Base-by-base conservation (phyloP, 345 rosid species). In the Gossypium ekmanianum region DNA sequence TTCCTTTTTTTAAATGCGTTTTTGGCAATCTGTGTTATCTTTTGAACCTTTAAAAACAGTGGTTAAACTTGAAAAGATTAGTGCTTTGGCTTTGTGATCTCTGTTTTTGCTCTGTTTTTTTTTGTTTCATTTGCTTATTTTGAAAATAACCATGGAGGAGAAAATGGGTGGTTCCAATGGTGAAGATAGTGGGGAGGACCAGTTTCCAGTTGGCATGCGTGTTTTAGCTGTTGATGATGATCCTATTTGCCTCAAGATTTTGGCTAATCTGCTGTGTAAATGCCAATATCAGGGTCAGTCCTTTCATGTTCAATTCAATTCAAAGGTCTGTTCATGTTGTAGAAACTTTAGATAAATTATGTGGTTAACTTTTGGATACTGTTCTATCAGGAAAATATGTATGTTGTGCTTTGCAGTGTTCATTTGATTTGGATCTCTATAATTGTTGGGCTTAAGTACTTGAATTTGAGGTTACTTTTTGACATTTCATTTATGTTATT, bases 221-320 rank as follows among this genome's bases (percentile, higher is more conserved):
- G 86, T 91, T 75, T 72, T 91, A 44, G 93, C 91, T 4, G 93
- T 89, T 61, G 96, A 91, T 34, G 96, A 88, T 69, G 89, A 91
- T 79, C 90, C 85, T 22, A 84, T 76, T 48, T 91, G 96, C 80
- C 90, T 91, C 66, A 81, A 77, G 76, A 64, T 89, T 59, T 66
- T 91, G 75, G 93, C 82, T 76, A 83, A 5, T 74, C 78, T 89
- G 74, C 89, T 89, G 61, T 84, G 79, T 52, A 83, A 78, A 86
- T 89, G 91, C 86, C 86, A 87, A 44, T 88, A 91, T 72, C 82
- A 87, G 10, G 96, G 96, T 91, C 67, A 45, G 61, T 71, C 57
- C 18, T 22, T 22, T 45, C 17, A 7, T 11, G 14, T 61, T 22
- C 54, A 71, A 71, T 26, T 48, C 39, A 54, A 45, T 63, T 73